Evolutionary conservation across 768 basidiomycete genomes (phyloP).

Genomic region (Leucocoprinus sp.): DNA sequence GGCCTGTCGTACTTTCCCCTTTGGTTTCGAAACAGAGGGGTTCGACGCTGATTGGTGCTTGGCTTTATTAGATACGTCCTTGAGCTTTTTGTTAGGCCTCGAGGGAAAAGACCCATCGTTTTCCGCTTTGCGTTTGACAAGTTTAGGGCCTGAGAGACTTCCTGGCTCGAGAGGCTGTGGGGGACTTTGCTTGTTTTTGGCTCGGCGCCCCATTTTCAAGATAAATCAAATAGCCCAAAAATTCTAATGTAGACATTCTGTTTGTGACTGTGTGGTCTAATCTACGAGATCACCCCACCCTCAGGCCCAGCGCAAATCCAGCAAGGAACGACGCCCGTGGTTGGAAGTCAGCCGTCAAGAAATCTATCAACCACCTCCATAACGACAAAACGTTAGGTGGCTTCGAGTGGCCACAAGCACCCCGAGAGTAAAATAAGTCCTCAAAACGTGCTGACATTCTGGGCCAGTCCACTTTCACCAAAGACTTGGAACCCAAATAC

Average conservation of each 20-base stretch:
- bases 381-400: conserved; percentile 59
- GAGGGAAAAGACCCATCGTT: conserved; percentile 26
- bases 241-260: conserved; percentile 7
- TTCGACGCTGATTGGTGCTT: conserved; percentile 21
- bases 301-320: conserved; percentile 73
- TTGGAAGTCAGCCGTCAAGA: conserved; percentile 90
- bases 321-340: conserved; percentile 82
- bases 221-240: conserved; percentile 5
- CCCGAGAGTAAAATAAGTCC: conserved; percentile 57
- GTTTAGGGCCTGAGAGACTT: conserved; percentile 38
- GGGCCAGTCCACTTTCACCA: conserved; percentile 80
- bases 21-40: conserved; percentile 12
- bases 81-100: conserved; percentile 40
- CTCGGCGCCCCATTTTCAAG: conserved; percentile 65
- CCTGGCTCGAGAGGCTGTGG: conserved; percentile 50
- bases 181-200: conserved; percentile 76
- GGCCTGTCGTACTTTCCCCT: conserved; percentile 14
- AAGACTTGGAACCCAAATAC: conserved; percentile 71
- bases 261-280: conserved; percentile 10
- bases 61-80: conserved; percentile 32
- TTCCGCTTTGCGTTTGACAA: conserved; percentile 68
- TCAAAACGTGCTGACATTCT: conserved; percentile 60
- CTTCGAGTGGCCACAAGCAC: conserved; percentile 41
- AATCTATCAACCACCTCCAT: conserved; percentile 65
- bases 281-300: conserved; percentile 51